These are phyloP conservation scores for Syzygium jambos DNA, from an alignment of 345 rosid genomes.

Conservation along the genomic window DNA sequence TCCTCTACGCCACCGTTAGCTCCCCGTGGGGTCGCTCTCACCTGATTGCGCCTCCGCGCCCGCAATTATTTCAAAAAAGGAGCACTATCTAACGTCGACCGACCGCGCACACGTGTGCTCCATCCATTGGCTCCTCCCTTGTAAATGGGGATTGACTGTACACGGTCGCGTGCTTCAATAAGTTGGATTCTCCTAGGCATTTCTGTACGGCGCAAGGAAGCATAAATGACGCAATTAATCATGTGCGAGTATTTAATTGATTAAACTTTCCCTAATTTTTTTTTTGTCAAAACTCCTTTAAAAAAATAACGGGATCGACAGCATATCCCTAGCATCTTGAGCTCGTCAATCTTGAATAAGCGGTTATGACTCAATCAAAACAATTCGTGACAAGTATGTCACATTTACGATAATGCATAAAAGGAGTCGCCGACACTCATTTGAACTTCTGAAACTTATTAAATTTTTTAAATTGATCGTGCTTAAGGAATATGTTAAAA, in stretches of 20 bases:
- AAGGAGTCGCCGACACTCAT: too few species aligned
- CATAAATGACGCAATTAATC: background rate
- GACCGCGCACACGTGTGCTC: background rate
- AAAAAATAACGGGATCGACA: background rate
- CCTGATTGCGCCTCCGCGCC: background rate
- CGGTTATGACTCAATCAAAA: rapidly evolving
- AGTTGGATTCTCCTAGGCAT: background rate
- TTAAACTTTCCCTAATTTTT: background rate
- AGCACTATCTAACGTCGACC: too few species aligned
- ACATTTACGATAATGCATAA: too few species aligned
- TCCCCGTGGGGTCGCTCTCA: background rate
- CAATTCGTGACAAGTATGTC: too few species aligned
- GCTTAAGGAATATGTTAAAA: too few species aligned
- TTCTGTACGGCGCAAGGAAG: background rate
- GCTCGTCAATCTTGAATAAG: background rate
- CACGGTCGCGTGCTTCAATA: too few species aligned
- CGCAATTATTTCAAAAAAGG: too few species aligned
- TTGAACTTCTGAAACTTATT: too few species aligned
- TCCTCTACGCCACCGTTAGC: background rate
- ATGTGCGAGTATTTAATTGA: too few species aligned
- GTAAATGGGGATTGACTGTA: too few species aligned
- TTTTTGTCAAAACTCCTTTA: background rate
- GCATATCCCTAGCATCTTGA: background rate
- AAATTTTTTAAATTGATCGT: too few species aligned
- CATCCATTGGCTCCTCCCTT: background rate